Evolutionary conservation across 164 flowering plant species (phyloP).

Genomic region (Sedum album): DNA sequence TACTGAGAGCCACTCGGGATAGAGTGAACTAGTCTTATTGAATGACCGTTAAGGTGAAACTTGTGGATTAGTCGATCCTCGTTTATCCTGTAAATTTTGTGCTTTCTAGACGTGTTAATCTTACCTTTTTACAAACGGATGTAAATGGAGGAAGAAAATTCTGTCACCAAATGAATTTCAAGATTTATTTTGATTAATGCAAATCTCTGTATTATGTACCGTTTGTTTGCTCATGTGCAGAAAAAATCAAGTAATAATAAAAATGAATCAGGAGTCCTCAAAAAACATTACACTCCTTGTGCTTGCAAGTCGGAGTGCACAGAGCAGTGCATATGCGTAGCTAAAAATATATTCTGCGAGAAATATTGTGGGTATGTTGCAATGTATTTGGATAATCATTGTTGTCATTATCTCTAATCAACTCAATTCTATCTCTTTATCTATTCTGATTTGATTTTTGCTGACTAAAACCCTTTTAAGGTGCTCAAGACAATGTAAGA

Average conservation of each 20-base stretch:
- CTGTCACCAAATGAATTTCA: too few relatives aligned
- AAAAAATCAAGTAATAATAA: neutral
- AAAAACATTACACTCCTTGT: neutral
- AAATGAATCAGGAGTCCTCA: neutral
- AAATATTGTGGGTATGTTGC: slow-evolving; percentile 1
- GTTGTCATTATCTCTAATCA: neutral
- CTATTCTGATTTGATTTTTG: neutral
- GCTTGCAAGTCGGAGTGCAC: neutral
- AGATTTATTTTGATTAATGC: too few relatives aligned
- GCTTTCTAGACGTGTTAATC: too few relatives aligned
- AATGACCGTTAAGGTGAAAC: neutral
- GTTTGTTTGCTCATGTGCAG: neutral
- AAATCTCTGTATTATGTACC: neutral
- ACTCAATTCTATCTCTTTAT: neutral
- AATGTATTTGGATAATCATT: neutral
- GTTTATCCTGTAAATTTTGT: neutral
- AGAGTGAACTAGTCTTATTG: neutral
- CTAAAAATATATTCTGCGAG: neutral
- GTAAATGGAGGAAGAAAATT: too few relatives aligned
- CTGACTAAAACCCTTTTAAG: neutral
- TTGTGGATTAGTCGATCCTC: neutral
- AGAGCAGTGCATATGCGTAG: neutral
- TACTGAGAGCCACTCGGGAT: neutral
- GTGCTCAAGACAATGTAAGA: neutral
- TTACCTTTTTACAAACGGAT: too few relatives aligned